Evolutionary conservation across 2,329 filamentous ascomycete species (phyloP), one percentile per base, ranked within the genome.

Genomic region (Fusarium poae): DNA sequence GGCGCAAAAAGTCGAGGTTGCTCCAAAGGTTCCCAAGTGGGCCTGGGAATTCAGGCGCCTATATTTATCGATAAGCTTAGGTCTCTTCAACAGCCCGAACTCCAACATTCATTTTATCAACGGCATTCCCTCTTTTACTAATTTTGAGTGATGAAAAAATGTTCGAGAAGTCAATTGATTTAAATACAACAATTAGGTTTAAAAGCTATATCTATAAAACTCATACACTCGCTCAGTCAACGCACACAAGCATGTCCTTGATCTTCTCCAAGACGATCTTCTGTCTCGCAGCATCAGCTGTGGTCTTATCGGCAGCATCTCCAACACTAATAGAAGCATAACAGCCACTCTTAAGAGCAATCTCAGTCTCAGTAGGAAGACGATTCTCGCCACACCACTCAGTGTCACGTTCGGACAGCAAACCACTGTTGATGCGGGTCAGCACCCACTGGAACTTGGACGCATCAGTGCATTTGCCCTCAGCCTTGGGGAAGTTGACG

Each of bases 271-370:
- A 56, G 9, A 80, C 78, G 20, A 68, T 45, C 29, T 68, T 68
- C 68, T 80, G 78, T 29, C 70, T 67, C 6, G 63, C 57, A 35
- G 75, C 77, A 20, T 78, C 74, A 42, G 67, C 66, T 10, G 89
- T 90, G 2, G 82, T 82, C 84, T 91, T 92, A 60, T 88, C 85
- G 4, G 76, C 78, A 13, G 88, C 85, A 70, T 86, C 80, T 1
- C 87, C 90, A 6, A 91, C 85, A 65, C 88, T 91, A 44, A 92
- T 82, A 40, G 87, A 86, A 20, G 86, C 85, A 75, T 84, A 88
- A 74, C 90, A 92, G 0, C 85, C 86, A 2, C 77, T 78, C 3
- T 80, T 78, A 3, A 80, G 68, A 5, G 85, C 78, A 0, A 92
- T 86, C 5, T 79, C 79, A 0, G 77, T 77, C 80, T 92, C 90